Evolutionary conservation across 768 basidiomycete species (phyloP), one percentile per base, ranked within the genome.

Genomic region (Suillus fuscotomentosus): DNA sequence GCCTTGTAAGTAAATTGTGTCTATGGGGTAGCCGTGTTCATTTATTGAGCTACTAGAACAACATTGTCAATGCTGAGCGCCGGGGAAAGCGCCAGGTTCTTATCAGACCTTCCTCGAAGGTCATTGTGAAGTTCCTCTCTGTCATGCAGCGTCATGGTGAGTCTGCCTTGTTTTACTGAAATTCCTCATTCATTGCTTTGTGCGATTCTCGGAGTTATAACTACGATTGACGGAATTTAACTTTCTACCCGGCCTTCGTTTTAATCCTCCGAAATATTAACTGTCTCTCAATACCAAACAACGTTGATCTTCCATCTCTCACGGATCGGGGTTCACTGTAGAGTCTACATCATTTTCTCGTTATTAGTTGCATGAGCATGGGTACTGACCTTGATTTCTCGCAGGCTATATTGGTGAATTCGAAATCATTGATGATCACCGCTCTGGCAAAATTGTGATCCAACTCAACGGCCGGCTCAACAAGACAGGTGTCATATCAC

Each of bases 401-500:
- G 39, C 68, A 96, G 95, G 96, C 63, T 98, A 99, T 85, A 97
- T 99, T 68, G 95, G 95, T 72, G 95, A 98, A 83, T 97, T 97
- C 74, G 96, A 97, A 79, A 93, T 97, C 80, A 90, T 98, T 76
- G 97, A 99, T 73, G 97, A 99, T 83, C 97, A 99, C 80, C 95
- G 97, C 66, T 89, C 94, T 8, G 95, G 95, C 73, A 99, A 99
- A 82, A 94, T 99, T 69, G 96, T 99, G 73, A 87, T 99, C 72
- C 96, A 99, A 81, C 89, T 99, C 64, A 99, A 97, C 75, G 97
- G 97, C 54, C 92, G 95, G 66, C 87, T 99, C 72, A 99, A 99
- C 87, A 99, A 99, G 84, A 91, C 90, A n/a, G 97, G 97, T 71
- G 97, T 99, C 76, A 98, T 98, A 81, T 98, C 96, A n/a, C 96